phyloP scores from a whole-genome alignment of 2,329 filamentous ascomycete genomes.

The Ascochyta fabae region DNA sequence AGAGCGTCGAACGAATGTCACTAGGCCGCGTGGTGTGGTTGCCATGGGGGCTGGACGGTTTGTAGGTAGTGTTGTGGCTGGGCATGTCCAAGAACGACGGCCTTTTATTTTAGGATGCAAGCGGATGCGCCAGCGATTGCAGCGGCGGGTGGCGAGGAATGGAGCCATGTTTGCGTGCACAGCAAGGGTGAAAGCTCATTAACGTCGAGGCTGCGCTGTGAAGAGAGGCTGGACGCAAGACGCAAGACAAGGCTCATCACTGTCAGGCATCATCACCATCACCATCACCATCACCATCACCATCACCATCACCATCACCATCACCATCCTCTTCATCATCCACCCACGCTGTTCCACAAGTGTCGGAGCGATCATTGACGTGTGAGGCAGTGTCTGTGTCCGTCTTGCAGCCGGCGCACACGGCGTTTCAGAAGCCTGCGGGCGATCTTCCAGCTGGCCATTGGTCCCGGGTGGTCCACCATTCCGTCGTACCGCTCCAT shows the following conservation, averaged over 20 bases:
- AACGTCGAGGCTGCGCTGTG: neutral
- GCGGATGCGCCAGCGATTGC: conserved; percentile 1
- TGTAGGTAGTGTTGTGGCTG: neutral
- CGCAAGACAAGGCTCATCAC: too few species aligned
- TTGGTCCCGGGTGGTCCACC: conserved; percentile 8
- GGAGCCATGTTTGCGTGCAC: neutral
- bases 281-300: too few species aligned
- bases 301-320: too few species aligned
- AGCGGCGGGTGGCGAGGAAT: conserved; percentile 1
- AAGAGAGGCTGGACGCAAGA: too few species aligned
- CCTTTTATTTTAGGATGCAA: neutral
- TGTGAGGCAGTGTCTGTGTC: neutral
- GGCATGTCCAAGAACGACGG: conserved; percentile 1
- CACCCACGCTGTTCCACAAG: neutral
- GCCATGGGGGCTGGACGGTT: neutral
- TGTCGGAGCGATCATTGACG: neutral
- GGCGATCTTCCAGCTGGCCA: conserved; percentile 1
- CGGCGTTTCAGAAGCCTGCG: conserved; percentile 12
- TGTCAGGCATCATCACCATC: too few species aligned
- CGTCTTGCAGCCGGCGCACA: neutral
- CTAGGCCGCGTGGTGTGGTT: neutral
- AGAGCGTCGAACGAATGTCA: too few species aligned
- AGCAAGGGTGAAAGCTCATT: neutral
- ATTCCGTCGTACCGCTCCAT: conserved; percentile 7
- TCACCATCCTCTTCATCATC: too few species aligned